These are phyloP conservation scores for Mimosa pudica DNA, from an alignment of 306 rosid species.

Conservation along the genomic window DNA sequence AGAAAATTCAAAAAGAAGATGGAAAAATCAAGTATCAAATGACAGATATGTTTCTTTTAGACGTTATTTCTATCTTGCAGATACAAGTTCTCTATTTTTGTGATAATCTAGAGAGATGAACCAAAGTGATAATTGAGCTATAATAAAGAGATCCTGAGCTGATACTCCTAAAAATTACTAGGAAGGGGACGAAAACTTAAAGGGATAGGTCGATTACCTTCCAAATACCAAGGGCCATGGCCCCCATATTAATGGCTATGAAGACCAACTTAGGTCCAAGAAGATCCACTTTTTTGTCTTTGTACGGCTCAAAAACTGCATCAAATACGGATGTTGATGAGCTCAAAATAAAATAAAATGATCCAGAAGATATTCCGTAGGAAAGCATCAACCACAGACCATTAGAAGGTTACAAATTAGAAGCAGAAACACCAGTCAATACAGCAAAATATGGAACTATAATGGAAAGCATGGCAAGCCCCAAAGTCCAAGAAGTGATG, in stretches of 20 bases:
- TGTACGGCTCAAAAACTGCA: conserved; percentile 99
- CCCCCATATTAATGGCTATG: conserved; percentile 94
- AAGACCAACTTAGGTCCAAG: conserved; percentile 88
- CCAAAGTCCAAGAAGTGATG: background rate
- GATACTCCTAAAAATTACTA: background rate
- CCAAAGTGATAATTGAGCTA: background rate
- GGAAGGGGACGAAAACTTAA: background rate
- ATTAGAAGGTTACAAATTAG: conserved; percentile 5
- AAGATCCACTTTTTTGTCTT: conserved; percentile 90
- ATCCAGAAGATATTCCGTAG: background rate
- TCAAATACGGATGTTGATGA: background rate
- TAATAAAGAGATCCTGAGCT: background rate
- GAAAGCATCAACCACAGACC: background rate
- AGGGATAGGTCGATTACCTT: conserved; percentile 46
- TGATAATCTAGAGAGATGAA: background rate
- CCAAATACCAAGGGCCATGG: conserved; percentile 83
- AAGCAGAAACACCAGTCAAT: background rate
- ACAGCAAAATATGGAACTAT: conserved; percentile 1
- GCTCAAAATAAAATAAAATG: conserved; percentile 23
- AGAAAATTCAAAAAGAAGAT: background rate
- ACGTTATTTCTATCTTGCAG: background rate
- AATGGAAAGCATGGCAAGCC: background rate
- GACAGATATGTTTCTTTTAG: background rate
- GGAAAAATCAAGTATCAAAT: background rate
- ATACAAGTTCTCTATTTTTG: background rate